Percentiles rank a stretch among this genome's conserved stretches.
These are phyloP conservation scores for Taxawa tesnikishii DNA, from an alignment of 2,329 filamentous ascomycete genomes.

Conservation along the genomic window DNA sequence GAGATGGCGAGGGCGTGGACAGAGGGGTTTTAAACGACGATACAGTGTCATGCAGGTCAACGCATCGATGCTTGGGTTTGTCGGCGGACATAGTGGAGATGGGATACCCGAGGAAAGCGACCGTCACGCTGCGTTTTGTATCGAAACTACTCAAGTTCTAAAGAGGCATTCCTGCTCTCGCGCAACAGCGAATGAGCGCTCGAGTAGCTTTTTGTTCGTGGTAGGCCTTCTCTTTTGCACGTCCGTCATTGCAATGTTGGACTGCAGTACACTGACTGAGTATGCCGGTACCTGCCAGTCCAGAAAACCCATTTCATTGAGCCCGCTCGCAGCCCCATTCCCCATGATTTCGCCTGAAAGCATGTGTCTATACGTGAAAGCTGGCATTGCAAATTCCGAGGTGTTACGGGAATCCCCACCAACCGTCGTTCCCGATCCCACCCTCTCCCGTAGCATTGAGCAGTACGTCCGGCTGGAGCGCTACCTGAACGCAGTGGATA, in stretches of 20 bases:
- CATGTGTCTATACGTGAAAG: not conserved
- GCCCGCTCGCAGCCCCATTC: not conserved
- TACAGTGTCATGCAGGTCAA: too few species aligned
- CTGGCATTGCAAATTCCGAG: slow-evolving; percentile 29
- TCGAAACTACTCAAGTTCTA: too few species aligned
- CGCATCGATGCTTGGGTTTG: too few species aligned
- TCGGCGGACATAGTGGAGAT: too few species aligned
- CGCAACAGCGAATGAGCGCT: too few species aligned
- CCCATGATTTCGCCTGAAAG: not conserved
- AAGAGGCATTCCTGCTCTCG: too few species aligned
- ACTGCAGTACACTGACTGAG: slow-evolving; percentile 16
- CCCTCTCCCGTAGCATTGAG: slow-evolving; percentile 21
- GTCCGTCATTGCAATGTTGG: slow-evolving; percentile 8
- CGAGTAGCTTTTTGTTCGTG: too few species aligned
- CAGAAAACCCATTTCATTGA: slow-evolving; percentile 7
- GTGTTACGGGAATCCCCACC: slow-evolving; percentile 35
- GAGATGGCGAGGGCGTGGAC: slow-evolving; percentile 59
- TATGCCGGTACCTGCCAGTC: slow-evolving; percentile 14
- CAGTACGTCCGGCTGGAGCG: slow-evolving; percentile 24
- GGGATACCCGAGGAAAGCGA: too few species aligned
- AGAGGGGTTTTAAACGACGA: slow-evolving; percentile 1
- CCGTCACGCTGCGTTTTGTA: too few species aligned
- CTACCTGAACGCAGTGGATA: slow-evolving; percentile 29
- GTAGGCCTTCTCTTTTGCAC: too few species aligned
- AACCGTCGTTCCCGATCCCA: slow-evolving; percentile 29